A percentile compares a stretch with the other conserved stretches of the same genome.
Conservation (phyloP, 2,329 filamentous ascomycete species). For the Verticillium nubilum region DNA sequence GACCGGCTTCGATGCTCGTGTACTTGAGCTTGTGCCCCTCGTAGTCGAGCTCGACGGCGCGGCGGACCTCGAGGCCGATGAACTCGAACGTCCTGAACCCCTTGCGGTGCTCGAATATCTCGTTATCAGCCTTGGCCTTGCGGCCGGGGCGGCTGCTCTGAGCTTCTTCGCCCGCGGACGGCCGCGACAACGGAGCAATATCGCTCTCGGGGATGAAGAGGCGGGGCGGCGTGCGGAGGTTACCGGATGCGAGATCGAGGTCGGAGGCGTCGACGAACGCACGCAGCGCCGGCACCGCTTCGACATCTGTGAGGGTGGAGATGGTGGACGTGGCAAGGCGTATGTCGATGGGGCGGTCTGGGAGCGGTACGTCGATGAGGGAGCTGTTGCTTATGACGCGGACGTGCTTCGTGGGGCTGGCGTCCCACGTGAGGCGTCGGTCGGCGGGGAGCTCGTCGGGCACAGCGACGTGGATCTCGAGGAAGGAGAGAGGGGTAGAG, state of each 20-base stretch:
- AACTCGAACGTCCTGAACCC: constrained; percentile 22
- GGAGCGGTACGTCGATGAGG: constrained; percentile 39
- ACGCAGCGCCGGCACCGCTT: constrained; percentile 24
- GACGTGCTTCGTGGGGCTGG: constrained; percentile 21
- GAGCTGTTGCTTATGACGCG: constrained; percentile 31
- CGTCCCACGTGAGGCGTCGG: constrained; percentile 11
- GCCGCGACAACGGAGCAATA: constrained; percentile 5
- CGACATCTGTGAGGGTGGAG: constrained; percentile 18
- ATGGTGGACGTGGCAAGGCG: constrained; percentile 34
- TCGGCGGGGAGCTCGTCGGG: constrained; percentile 7
- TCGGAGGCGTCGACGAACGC: constrained; percentile 38
- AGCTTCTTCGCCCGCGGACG: not conserved
- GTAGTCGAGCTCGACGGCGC: constrained; percentile 35
- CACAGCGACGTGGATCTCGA: constrained; percentile 11
- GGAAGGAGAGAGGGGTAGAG: not conserved
- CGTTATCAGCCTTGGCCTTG: constrained; percentile 1
- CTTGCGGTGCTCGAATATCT: constrained; percentile 14
- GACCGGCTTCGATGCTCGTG: constrained; percentile 45
- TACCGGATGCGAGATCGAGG: constrained; percentile 38
- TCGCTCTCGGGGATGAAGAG: constrained; percentile 25
- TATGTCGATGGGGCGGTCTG: constrained; percentile 39
- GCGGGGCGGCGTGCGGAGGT: constrained; percentile 30
- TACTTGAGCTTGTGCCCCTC: constrained; percentile 41
- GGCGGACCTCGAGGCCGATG: constrained; percentile 47
- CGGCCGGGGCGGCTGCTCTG: not conserved